Evolutionary conservation across 257 asterid species (phyloP), one percentile per base, ranked within the genome.

Genomic region (Ocimum tenuiflorum): DNA sequence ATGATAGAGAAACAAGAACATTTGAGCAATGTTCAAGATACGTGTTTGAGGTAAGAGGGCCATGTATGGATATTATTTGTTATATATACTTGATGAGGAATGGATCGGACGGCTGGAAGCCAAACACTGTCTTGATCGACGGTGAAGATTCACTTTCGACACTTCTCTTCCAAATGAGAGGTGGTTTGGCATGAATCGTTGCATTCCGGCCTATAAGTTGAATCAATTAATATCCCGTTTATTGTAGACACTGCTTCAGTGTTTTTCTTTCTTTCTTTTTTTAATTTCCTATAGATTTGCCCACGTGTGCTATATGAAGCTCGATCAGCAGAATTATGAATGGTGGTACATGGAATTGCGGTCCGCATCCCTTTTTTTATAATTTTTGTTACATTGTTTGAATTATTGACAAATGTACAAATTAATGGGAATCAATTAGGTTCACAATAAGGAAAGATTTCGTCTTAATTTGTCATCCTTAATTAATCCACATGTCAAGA

Each of bases 51-150:
- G 69, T 75, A 41, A 9, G 22, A 7, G 86, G 83, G 4, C 77
- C 73, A 0, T 77, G 81, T 48, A 60, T 67, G 23, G 69, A 78
- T 51, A 68, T 46, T 20, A 65, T 81, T 19, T 81, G 83, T 31
- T 72, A 75, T 17, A 36, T 75, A 42, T 61, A 64, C 68, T 63
- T 81, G 69, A 63, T 42, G 72, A 74, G 79, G 62, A 68, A 68
- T 1, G 87, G 87, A 61, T 68, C 82, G 7, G 87, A 82, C 55
- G 84, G 86, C 1, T 81, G 86, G 83, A 72, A 63, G 63, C 83
- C 86, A 3, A 74, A 78, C 47, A 72, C 66, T 8, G 43, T 9
- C 6, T 6, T 2, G 7, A 58, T 79, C 27, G 43, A 64, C 45
- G 77, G 75, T 48, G 17, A 48, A 38, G 53, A 35, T 82, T 79